Evolutionary conservation across 768 basidiomycete species (phyloP), one percentile per base, ranked within the genome.

Genomic region (Boletus rex-veris): DNA sequence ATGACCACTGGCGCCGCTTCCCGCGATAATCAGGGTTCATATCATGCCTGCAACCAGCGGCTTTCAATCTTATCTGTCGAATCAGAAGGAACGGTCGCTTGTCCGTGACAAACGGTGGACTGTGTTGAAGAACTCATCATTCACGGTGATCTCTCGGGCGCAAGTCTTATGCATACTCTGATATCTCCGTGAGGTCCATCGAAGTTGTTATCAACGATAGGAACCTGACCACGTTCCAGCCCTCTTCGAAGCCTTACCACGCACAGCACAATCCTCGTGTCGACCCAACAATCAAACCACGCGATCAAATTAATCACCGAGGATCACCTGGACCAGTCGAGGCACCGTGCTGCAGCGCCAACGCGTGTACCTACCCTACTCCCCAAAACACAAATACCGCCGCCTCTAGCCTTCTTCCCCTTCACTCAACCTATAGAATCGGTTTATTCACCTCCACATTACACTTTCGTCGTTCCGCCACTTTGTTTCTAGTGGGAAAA

Each of bases 301-400:
- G 52, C 58, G 47, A 48, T 48, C 39, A 35, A 48, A 33, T 53
- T 64, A 63, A 64, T 65, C 37, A 58, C 62, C 62, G 62, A 62
- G 49, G 57, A 58, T 47, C 52, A 38, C 52, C 45, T 54, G 48
- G 55, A 50, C 48, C 39, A 52, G 58, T 64, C 52, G 51, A 53
- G 54, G 51, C 51, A 28, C 7, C 7, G 24, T 26, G 18, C 54
- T 26, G 18, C 54, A 43, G 37, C 54, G 46, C 43, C 37, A 35
- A 10, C 33, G 33, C 50, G 39, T 35, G 43, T 26, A 7, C 16
- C 30, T 24, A 45, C 50, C 50, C 35, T 39, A 15, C 21, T 48
- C 30, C 38, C 56, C 21, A 30, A 30, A 48, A 49, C 63, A 55
- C 57, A 64, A 65, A 62, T 53, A 63, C 41, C 14, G 26, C 45